Base-by-base conservation (phyloP, 1,284 basidiomycete genomes). In the Cutaneotrichosporon sp. region DNA sequence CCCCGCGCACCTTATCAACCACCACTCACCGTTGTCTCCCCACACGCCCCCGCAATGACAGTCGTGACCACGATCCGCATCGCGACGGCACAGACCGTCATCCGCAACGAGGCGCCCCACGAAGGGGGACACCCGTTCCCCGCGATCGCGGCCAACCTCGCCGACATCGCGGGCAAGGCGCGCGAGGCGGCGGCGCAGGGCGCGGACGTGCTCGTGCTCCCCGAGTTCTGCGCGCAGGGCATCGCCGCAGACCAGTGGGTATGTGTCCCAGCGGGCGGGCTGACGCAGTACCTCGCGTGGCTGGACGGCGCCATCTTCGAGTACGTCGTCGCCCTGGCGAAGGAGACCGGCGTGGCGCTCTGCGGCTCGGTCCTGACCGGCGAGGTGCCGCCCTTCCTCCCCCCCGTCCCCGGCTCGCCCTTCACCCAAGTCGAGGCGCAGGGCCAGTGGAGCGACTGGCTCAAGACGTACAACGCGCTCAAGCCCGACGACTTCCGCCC, bases 181-280 rank as follows among this genome's bases (percentile, higher is more conserved):
- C 63, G 67, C 33, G 36, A 63, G 20, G 77, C 75, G 5, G 59
- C 54, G 4, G 54, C 36, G 13, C 42, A 57, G 14, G 58, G 61
- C 2, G 74, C 73, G 1, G 76, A 78, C 38, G 67, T 79, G n/a
- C 72, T 78, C 25, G 72, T 76, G 13, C 78, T 80, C 51, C 77
- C 78, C 13, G 79, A 79, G 56, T 80, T 79, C 63, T 79, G 74
- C 61, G 64, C 77, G 14, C 77, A 79, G 49, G 43, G 43, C n/a
- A 45, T 45, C 43, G 22, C 43, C 1, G 43, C 75, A 38, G 69
- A 74, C 18, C 56, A 61, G 0, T 55, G 77, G 24, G 70, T 74
- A 55, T 67, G 77, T 67, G 5, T n/a, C 43, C 18, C 4, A 4
- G 43, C 43, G 16, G 8, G 16, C n/a, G 43, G 14, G 43, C 43